Base-by-base conservation (phyloP, 179 eudicot species). In the Carnegiea gigantea region DNA sequence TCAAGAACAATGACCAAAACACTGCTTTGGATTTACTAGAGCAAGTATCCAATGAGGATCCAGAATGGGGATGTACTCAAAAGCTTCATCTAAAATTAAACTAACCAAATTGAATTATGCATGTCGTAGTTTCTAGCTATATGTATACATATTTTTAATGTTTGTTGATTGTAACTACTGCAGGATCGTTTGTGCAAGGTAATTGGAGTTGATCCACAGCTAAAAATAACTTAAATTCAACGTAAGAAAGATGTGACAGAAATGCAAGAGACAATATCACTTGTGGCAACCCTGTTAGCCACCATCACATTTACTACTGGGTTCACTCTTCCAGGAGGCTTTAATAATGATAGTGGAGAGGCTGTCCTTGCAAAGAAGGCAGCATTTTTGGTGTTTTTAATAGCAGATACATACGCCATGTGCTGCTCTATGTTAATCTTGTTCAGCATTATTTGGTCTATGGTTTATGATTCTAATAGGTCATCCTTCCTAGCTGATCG, bases 241-340 rank as follows among this genome's bases (percentile, higher is more conserved):
- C 0, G 28, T 28, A 23, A 33, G 30, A 77, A 0, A 6, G 24
- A 57, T n/a, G 20, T 77, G 71, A 4, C 38, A 36, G 20, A 78
- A 9, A 64, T 64, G n/a, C 40, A 73, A 23, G 36, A 14, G 30
- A 78, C 38, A 24, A 17, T 78, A 21, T 62, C 68, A 5, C 1
- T 78, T 6, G 73, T 78, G n/a, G 73, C 80, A 38, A 38, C 73
- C 7, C 73, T 78, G 1, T 62, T 78, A 28, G 80, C 73, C 28
- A 78, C 80, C 57, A 78, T 78, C 26, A 59, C 80, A 23, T 78
- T 78, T 20, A 33, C 68, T 1, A 64, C 78, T 9, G 78, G n/a
- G 53, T 75, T 75, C 21, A 49, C 78, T 1, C 9, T 75, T 2
- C 78, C 62, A 10, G 78, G 78, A 1, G 78, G 78, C 6, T 24